A percentile compares a stretch with the other conserved stretches of the same genome.
Evolutionary conservation across 768 basidiomycete genomes (phyloP).

Genomic region (Zangia roseola): DNA sequence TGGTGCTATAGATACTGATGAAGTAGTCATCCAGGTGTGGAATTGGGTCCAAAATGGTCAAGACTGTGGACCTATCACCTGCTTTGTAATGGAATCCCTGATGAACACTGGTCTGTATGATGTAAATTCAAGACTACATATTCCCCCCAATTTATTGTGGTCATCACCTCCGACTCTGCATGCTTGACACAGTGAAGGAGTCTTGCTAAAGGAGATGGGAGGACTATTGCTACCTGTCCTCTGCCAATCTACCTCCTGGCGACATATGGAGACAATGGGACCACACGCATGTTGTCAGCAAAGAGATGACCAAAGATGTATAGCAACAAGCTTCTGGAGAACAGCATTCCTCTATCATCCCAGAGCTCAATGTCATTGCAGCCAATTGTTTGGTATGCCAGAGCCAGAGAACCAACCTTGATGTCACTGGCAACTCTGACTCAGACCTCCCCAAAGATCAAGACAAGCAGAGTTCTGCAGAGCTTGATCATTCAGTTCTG

Average conservation of each 20-base stretch:
- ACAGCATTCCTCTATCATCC: conserved; percentile 1
- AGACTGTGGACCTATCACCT: conserved; percentile 10
- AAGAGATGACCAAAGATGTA: background rate
- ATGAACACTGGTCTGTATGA: background rate
- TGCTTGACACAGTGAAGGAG: too few relatives aligned
- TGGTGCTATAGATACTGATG: too few relatives aligned
- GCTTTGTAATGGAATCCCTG: background rate
- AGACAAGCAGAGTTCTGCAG: too few relatives aligned
- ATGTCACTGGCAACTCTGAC: too few relatives aligned
- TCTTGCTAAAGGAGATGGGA: conserved; percentile 3
- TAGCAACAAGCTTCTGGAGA: background rate
- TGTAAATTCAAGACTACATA: background rate
- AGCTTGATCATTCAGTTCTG: too few relatives aligned
- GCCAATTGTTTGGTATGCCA: background rate
- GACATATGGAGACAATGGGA: conserved; percentile 3
- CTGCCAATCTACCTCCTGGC: background rate
- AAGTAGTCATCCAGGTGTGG: too few relatives aligned
- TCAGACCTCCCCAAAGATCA: too few relatives aligned
- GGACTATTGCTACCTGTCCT: background rate
- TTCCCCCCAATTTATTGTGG: conserved; percentile 1
- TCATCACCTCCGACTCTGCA: too few relatives aligned
- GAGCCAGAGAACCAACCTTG: too few relatives aligned
- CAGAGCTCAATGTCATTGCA: background rate
- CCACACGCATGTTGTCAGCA: background rate
- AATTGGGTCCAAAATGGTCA: background rate